Evolutionary conservation across 208 protist species (phyloP), one percentile per base, ranked within the genome.

Genomic region (Acanthamoeba triangularis): DNA sequence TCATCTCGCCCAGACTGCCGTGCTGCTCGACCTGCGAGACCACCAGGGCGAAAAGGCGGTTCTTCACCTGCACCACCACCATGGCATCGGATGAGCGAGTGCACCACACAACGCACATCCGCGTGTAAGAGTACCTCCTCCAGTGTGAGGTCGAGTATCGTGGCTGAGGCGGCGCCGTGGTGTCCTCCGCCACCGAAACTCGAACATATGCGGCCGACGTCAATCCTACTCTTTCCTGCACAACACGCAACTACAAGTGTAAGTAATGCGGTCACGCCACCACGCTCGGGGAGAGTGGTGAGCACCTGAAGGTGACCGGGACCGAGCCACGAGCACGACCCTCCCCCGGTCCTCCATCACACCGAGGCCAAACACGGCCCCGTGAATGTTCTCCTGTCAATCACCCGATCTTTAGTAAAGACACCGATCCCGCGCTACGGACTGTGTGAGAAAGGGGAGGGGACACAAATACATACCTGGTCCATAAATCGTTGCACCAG

Each of bases 101-200:
- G 16, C 23, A 18, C 8, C 59, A 59, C 52, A 59, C 59, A 6
- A 63, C 14, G 59, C 59, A n/a, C 85, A 91, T 30, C 1, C 0
- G 30, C 8, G 25, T n/a, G n/a, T 88, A 0, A 44, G 20, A 20
- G 74, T 37, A 56, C 90, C 69, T 94, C 49, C n/a, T 94, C 90
- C n/a, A 82, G 23, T 0, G 90, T 94, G 30, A 94, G 35, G 41
- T 94, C 72, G 30, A 47, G 20, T 35, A 84, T 82, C 16, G 69
- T 94, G 41, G 90, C 90, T 14, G 90, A 94, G 4, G 90, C 90
- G 49, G 90, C 90, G n/a, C n/a, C 65, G 25, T 20, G 14, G 37
- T 94, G 90, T 25, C 90, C 90, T 59, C 90, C 90, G 16, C 90
- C 90, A 11, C 90, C 90, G 52, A 94, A 94, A 65, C 90, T 94